These are phyloP conservation scores for Ministeria vibrans DNA, from an alignment of 78 protist genomes.

Conservation along the genomic window DNA sequence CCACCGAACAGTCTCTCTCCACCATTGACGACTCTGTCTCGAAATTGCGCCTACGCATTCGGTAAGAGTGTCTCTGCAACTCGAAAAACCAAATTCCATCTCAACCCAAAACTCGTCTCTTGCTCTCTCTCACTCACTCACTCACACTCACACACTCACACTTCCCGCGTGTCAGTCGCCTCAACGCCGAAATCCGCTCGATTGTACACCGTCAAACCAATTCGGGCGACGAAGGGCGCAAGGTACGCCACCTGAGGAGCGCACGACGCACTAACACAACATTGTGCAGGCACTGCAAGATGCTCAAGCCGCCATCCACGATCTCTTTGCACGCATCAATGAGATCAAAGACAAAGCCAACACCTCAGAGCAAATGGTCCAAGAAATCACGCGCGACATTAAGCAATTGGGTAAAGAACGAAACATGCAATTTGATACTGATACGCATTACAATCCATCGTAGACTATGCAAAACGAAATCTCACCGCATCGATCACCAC, in stretches of 20 bases:
- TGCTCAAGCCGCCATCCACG: conserved; percentile 2
- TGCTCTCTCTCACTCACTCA: conserved; percentile 19
- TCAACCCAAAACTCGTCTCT: neutral
- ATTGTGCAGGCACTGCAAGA: neutral
- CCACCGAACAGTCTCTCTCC: conserved; percentile 13
- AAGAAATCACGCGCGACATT: conserved; percentile 77
- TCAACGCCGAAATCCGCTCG: neutral
- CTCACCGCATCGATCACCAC: conserved; percentile 67
- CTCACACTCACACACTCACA: neutral
- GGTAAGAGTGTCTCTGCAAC: neutral
- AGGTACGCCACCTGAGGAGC: conserved; percentile 27
- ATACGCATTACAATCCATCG: too few relatives aligned
- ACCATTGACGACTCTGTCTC: neutral
- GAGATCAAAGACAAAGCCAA: conserved; percentile 65
- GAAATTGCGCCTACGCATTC: neutral
- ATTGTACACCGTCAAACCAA: neutral
- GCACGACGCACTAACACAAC: too few relatives aligned
- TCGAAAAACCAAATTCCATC: neutral
- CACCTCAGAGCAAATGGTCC: conserved; percentile 69
- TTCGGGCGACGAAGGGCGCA: neutral
- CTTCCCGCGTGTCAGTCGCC: neutral
- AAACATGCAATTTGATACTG: too few relatives aligned
- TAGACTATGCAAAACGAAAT: conserved; percentile 80
- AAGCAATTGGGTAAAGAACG: too few relatives aligned
- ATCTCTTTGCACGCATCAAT: conserved; percentile 52